These are phyloP conservation scores for Talinum fruticosum DNA, from an alignment of 148 eudicot species.

Conservation along the genomic window DNA sequence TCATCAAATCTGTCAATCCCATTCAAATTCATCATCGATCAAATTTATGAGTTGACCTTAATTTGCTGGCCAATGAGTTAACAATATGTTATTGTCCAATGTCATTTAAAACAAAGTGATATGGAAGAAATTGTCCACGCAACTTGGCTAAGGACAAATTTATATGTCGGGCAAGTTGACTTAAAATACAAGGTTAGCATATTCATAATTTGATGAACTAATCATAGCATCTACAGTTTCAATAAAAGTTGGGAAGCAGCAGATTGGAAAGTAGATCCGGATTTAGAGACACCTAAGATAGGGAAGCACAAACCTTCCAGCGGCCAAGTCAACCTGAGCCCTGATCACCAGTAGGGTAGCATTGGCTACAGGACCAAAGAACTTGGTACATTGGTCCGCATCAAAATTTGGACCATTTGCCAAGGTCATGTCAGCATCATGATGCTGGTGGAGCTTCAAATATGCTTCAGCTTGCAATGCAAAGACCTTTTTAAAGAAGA, in stretches of 20 bases:
- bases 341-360: constrained; percentile 57
- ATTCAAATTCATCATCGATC: constrained; percentile 1
- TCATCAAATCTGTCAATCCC: constrained; percentile 63
- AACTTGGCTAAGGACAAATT: too few relatives aligned
- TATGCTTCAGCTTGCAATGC: constrained; percentile 88
- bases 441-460: constrained; percentile 63
- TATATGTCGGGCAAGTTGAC: constrained; percentile 14
- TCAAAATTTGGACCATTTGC: constrained; percentile 63
- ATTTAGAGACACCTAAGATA: neutral
- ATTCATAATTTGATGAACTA: constrained; percentile 23
- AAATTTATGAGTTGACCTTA: neutral
- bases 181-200: constrained; percentile 23
- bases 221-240: neutral
- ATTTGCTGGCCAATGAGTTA: neutral
- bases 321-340: constrained; percentile 80
- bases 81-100: neutral
- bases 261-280: neutral
- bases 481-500: constrained; percentile 40
- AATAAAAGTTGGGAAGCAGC: neutral
- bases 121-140: too few relatives aligned
- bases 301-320: constrained; percentile 63
- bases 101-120: neutral
- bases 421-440: constrained; percentile 70
- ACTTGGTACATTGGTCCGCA: constrained; percentile 55
- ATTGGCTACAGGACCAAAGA: constrained; percentile 66